These are phyloP conservation scores for Pouteria campechiana DNA, from an alignment of 179 eudicot genomes.

Conservation along the genomic window DNA sequence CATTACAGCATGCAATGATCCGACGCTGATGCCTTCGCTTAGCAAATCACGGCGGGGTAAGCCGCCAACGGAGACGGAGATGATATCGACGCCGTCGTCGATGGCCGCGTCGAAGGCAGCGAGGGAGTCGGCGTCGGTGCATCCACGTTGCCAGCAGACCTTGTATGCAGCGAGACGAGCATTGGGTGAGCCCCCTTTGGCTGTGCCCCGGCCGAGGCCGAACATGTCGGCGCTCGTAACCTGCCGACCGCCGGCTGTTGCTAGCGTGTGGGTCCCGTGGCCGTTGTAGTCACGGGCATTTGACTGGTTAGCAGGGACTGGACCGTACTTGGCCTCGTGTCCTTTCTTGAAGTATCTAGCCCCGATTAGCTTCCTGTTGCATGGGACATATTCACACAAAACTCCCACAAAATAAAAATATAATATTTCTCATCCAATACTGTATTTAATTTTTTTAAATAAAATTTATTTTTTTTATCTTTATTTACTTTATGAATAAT, in stretches of 20 bases:
- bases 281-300: constrained; percentile 79
- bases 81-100: constrained; percentile 72
- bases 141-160: constrained; percentile 83
- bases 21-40: constrained; percentile 76
- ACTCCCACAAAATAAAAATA: too few species aligned
- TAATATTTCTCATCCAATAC: too few species aligned
- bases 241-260: constrained; percentile 85
- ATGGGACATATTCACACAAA: too few species aligned
- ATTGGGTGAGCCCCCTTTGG: constrained; percentile 93
- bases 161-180: constrained; percentile 81
- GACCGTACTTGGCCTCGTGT: constrained; percentile 69
- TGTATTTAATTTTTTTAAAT: too few species aligned
- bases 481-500: too few species aligned
- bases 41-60: constrained; percentile 77
- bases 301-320: constrained; percentile 54
- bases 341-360: constrained; percentile 58
- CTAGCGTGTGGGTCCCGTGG: constrained; percentile 93
- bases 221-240: constrained; percentile 67
- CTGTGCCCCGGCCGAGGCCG: constrained; percentile 80
- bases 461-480: too few species aligned
- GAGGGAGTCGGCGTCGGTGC: constrained; percentile 81
- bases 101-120: constrained; percentile 88
- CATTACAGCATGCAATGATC: constrained; percentile 59
- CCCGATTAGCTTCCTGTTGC: constrained; percentile 76
- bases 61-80: constrained; percentile 82